Percentiles rank a stretch among this genome's conserved stretches.
These are phyloP conservation scores for Phytophthora boehmeriae DNA, from an alignment of 352 stramenopile species.

Conservation along the genomic window DNA sequence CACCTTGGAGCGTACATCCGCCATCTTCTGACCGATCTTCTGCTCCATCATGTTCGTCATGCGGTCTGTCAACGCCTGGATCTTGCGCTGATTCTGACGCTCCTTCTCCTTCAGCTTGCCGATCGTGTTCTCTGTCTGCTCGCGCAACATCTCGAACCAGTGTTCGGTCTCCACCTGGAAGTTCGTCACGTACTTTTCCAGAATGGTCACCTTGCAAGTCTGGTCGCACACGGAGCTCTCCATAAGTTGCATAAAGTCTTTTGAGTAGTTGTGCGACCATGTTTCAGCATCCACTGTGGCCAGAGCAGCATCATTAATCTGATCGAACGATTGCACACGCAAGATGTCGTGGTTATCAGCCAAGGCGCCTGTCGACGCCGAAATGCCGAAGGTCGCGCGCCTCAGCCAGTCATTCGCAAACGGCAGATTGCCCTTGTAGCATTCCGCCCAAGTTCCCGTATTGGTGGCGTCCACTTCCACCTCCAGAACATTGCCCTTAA, in stretches of 20 bases:
- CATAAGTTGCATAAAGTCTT: slow-evolving; percentile 75
- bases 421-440: slow-evolving; percentile 69
- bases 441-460: slow-evolving; percentile 59
- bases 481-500: slow-evolving; percentile 58
- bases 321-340: slow-evolving; percentile 65
- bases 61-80: slow-evolving; percentile 69
- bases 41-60: slow-evolving; percentile 76
- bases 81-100: slow-evolving; percentile 70
- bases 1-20: slow-evolving; percentile 61
- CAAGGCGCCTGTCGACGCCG: slow-evolving; percentile 74
- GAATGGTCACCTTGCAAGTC: slow-evolving; percentile 80
- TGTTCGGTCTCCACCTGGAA: slow-evolving; percentile 86
- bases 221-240: slow-evolving; percentile 67
- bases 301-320: slow-evolving; percentile 62
- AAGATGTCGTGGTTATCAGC: slow-evolving; percentile 88
- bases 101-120: slow-evolving; percentile 79
- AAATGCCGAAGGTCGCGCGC: slow-evolving; percentile 68
- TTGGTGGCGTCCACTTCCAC: slow-evolving; percentile 71
- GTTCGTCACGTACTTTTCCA: slow-evolving; percentile 84
- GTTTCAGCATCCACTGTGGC: slow-evolving; percentile 66
- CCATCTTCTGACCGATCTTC: slow-evolving; percentile 77
- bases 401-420: slow-evolving; percentile 74
- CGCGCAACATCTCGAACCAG: slow-evolving; percentile 83
- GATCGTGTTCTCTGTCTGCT: slow-evolving; percentile 79
- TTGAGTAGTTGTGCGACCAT: slow-evolving; percentile 86